phyloP scores from a whole-genome alignment of 1,284 basidiomycete genomes.

The Ceratobasidium sp. region DNA sequence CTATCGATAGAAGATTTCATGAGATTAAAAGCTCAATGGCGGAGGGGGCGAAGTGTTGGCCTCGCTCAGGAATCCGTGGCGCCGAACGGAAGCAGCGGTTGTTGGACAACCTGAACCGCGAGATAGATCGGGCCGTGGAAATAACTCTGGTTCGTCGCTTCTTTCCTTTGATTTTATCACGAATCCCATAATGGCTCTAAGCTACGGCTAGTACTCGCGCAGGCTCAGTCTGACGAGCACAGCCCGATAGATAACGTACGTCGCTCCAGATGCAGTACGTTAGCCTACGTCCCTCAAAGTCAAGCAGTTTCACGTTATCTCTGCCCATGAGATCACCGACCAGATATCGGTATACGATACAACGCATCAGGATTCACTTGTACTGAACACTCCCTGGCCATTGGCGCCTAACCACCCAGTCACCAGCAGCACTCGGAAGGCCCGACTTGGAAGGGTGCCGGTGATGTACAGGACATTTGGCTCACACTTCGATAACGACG shows the following conservation, averaged over 20 bases:
- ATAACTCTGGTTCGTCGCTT: no score
- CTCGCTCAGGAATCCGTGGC: neutral
- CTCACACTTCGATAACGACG: neutral
- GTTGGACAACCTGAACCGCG: neutral
- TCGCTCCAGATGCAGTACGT: no score
- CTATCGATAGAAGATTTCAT: no score
- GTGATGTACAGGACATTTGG: constrained; percentile 4
- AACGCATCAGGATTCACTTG: no score
- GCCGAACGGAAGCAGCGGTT: neutral
- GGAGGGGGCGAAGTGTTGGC: no score
- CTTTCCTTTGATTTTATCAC: neutral
- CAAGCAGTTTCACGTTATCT: no score
- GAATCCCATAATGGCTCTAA: neutral
- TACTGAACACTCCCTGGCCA: neutral
- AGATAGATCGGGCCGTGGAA: neutral
- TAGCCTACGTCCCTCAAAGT: no score
- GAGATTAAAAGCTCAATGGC: neutral
- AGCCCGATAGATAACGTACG: no score
- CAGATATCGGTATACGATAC: no score
- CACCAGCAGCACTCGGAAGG: neutral
- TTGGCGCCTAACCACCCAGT: neutral
- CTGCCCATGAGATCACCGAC: no score
- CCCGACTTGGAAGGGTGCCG: neutral
- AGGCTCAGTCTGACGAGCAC: neutral
- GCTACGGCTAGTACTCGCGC: neutral